These are phyloP conservation scores for Cyphellophora europaea DNA, from an alignment of 2,329 filamentous ascomycete genomes.

Conservation along the genomic window DNA sequence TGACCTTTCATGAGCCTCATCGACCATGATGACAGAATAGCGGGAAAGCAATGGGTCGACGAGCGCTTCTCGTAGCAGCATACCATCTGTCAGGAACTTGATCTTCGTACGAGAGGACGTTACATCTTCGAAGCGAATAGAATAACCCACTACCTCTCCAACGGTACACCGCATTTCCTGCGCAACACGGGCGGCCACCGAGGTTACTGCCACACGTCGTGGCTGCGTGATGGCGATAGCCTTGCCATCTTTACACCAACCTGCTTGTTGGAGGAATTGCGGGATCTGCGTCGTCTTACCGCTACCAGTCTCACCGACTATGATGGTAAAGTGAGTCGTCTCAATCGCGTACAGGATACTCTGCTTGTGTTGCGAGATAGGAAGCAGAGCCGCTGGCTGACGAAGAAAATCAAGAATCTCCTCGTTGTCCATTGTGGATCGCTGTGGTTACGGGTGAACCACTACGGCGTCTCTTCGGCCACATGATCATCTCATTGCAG, in stretches of 20 bases:
- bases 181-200: conserved; percentile 78
- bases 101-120: conserved; percentile 78
- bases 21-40: conserved; percentile 95
- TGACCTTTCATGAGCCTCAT: conserved; percentile 91
- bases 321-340: conserved; percentile 71
- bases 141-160: conserved; percentile 87
- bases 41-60: conserved; percentile 83
- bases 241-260: conserved; percentile 80
- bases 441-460: too few relatives aligned
- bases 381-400: conserved; percentile 73
- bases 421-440: background rate
- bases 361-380: conserved; percentile 75
- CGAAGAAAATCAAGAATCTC: conserved; percentile 45
- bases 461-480: too few relatives aligned
- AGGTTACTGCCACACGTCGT: conserved; percentile 80
- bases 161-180: conserved; percentile 80
- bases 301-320: conserved; percentile 88
- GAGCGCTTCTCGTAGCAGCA: conserved; percentile 82
- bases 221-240: conserved; percentile 88
- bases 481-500: too few relatives aligned
- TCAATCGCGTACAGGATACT: conserved; percentile 79
- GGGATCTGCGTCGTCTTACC: conserved; percentile 95
- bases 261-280: conserved; percentile 77
- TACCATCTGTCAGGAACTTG: conserved; percentile 90
- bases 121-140: conserved; percentile 83